Percentiles rank a stretch among this genome's conserved stretches.
Conservation (phyloP, 176 grass and related monocot species). For the Aegilops speltoides region DNA sequence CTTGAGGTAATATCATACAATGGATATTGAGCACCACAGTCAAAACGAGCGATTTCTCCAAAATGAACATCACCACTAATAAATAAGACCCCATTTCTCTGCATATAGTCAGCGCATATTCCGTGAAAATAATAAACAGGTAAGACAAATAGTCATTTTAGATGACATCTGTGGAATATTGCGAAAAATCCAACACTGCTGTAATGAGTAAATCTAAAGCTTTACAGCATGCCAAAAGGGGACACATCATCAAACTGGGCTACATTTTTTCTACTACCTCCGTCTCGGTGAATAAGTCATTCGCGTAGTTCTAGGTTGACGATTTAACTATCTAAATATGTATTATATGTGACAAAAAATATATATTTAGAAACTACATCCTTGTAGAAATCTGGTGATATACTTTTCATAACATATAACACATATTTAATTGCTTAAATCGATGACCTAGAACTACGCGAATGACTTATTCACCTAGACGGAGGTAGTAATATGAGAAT, state of each 20-base stretch:
- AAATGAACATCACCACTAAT: constrained; percentile 96
- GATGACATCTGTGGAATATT: not conserved
- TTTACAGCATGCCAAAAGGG: not conserved
- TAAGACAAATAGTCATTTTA: constrained; percentile 16
- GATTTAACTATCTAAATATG: too few relatives aligned
- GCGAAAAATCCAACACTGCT: not conserved
- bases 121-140: constrained; percentile 5
- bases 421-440: too few relatives aligned
- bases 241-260: not conserved
- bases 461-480: too few relatives aligned
- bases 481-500: not conserved
- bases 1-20: constrained; percentile 93
- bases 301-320: too few relatives aligned
- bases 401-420: too few relatives aligned
- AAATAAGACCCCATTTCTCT: constrained; percentile 89
- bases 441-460: too few relatives aligned
- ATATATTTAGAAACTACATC: too few relatives aligned
- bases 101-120: constrained; percentile 20
- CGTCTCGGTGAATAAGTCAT: too few relatives aligned
- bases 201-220: not conserved
- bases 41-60: constrained; percentile 87
- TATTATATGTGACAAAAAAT: too few relatives aligned
- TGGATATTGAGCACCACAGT: constrained; percentile 73
- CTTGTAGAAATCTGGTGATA: too few relatives aligned
- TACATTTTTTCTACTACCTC: not conserved